Evolutionary conservation across 2,329 filamentous ascomycete species (phyloP).

Genomic region (Aspergillus sp.): DNA sequence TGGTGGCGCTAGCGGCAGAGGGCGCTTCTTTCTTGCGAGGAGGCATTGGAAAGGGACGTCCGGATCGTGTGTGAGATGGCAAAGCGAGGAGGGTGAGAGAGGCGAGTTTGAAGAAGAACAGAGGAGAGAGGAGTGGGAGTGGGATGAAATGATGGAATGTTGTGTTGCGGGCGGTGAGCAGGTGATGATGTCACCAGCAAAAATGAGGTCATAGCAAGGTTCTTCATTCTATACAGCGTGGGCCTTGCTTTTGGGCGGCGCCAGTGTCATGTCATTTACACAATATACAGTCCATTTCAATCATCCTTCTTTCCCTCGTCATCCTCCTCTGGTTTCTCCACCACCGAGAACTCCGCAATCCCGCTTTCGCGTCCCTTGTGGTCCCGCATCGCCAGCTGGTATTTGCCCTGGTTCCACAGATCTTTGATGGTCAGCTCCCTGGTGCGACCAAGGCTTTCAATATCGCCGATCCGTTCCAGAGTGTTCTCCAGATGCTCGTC

Average conservation of each 20-base stretch:
- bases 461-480: conserved; percentile 80
- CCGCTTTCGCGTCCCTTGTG: conserved; percentile 47
- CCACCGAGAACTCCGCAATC: conserved; percentile 47
- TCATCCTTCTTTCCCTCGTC: conserved; percentile 15
- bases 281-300: conserved; percentile 8
- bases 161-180: conserved; percentile 27
- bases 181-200: conserved; percentile 34
- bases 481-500: conserved; percentile 79
- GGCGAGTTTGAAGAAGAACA: neutral
- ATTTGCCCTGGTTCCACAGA: conserved; percentile 78
- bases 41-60: conserved; percentile 11
- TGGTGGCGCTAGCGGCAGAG: too few species aligned
- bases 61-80: neutral
- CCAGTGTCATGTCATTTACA: conserved; percentile 3
- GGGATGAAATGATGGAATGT: conserved; percentile 6
- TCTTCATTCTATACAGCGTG: neutral
- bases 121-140: conserved; percentile 3
- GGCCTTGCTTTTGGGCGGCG: neutral
- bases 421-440: conserved; percentile 95
- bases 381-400: conserved; percentile 59
- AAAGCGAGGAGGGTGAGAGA: conserved; percentile 1
- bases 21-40: conserved; percentile 15
- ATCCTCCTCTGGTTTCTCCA: conserved; percentile 31
- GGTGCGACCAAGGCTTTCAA: conserved; percentile 91
- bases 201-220: neutral